Conservation (phyloP, 2,329 filamentous ascomycete genomes). For the Penicillium sp. region DNA sequence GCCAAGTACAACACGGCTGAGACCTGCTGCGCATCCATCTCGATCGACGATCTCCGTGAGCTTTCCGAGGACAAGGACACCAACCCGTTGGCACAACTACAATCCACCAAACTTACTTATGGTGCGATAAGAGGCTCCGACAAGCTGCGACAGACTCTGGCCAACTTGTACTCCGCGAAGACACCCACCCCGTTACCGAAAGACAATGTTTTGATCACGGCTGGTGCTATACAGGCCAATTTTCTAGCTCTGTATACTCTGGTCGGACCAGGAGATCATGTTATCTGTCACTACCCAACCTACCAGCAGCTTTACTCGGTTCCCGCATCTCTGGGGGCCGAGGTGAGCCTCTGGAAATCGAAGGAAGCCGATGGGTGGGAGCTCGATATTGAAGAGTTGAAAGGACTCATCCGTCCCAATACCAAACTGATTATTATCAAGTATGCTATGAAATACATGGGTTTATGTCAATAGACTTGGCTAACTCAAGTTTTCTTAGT, state of each 20-base stretch:
- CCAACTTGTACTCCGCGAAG: conserved; percentile 64
- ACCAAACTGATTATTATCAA: conserved; percentile 65
- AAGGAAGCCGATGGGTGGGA: conserved; percentile 65
- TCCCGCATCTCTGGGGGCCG: conserved; percentile 71
- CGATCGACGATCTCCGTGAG: conserved; percentile 53
- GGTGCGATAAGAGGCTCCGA: conserved; percentile 70
- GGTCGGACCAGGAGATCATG: conserved; percentile 73
- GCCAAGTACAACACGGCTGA: conserved; percentile 60
- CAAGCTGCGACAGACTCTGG: conserved; percentile 63
- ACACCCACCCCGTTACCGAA: conserved; percentile 47
- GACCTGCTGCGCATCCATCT: conserved; percentile 59
- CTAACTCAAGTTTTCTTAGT: conserved; percentile 38
- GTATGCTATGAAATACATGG: conserved; percentile 21
- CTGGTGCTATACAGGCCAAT: conserved; percentile 83
- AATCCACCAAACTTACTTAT: conserved; percentile 66
- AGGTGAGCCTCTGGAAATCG: conserved; percentile 75
- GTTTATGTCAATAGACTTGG: too few species aligned
- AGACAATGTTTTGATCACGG: conserved; percentile 73
- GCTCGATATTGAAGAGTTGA: conserved; percentile 67
- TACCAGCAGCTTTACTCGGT: conserved; percentile 83
- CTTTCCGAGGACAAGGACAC: conserved; percentile 55
- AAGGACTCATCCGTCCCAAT: conserved; percentile 56
- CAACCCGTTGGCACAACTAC: conserved; percentile 44
- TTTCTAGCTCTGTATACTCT: conserved; percentile 75
- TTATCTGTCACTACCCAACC: conserved; percentile 82